Conservation (phyloP, 768 basidiomycete species). For the Mrakia gelida region DNA sequence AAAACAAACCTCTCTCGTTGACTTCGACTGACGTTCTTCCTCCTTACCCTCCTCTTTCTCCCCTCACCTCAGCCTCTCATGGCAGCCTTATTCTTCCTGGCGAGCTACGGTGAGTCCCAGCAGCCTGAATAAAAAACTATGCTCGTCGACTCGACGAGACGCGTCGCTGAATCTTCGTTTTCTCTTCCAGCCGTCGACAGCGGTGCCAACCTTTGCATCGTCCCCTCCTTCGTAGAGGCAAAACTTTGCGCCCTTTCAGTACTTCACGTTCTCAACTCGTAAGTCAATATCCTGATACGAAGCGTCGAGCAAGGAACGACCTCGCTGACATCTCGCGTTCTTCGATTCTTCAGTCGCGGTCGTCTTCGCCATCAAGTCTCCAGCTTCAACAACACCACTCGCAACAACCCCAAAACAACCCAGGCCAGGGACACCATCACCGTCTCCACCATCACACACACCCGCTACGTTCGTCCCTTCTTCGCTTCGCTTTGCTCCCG, state of each 20-base stretch:
- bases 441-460: slow-evolving; percentile 11
- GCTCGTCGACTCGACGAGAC: too few relatives aligned
- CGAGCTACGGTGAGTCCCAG: neutral
- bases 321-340: neutral
- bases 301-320: neutral
- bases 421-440: neutral
- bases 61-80: neutral
- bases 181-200: neutral
- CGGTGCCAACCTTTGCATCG: neutral
- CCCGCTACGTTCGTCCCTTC: neutral
- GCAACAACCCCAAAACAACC: neutral
- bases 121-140: too few relatives aligned
- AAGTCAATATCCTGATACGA: neutral
- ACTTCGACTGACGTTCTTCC: too few relatives aligned
- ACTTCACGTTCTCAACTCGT: neutral
- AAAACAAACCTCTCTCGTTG: too few relatives aligned
- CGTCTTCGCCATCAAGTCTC: neutral
- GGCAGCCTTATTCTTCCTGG: neutral
- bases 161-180: neutral
- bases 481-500: neutral
- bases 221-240: neutral
- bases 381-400: neutral
- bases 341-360: neutral
- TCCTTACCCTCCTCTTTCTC: too few relatives aligned
- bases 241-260: neutral